Evolutionary conservation across 768 basidiomycete genomes (phyloP), one percentile per base, ranked within the genome.

Genomic region (Termitomyces sp.): DNA sequence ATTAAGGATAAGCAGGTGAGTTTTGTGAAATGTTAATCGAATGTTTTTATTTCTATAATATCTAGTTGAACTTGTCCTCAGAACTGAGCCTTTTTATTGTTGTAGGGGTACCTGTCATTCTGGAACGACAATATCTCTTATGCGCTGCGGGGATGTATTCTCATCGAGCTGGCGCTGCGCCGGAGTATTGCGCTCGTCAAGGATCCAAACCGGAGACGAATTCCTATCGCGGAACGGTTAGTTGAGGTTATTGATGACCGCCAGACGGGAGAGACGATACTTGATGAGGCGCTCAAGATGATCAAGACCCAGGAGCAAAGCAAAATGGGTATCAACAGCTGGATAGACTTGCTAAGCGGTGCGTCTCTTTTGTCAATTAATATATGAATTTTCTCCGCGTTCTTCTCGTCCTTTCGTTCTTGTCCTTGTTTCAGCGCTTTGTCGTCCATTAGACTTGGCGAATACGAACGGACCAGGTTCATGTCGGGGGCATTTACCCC

Each of bases 51-150:
- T 33, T 24, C 28, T 53, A 8, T 39, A 9, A 36, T 46, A 36
- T 63, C 50, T 56, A 11, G 57, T 39, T 62, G 33, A 35, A 28
- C 48, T 32, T 46, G 48, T 20, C 15, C 18, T 49, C 40, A 51
- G 44, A n/a, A 44, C 59, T 62, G 50, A 61, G 33, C 32, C 7
- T 50, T 35, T n/a, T 51, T n/a, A n/a, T 2, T 49, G 7, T 45
- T 32, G 9, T 45, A 81, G 78, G 96, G 96, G 39, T 97, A 98
- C 74, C 86, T 98, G 42, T 96, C 94, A 1, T 98, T 98, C 73
- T 98, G 96, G 96, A 98, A 98, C 77, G 96, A 99, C 81, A 98
- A 98, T 76, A 99, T 99, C 66, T 97, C 95, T 0, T 99, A 99
- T 75, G 96, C 96, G 15, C 84, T 99, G 2, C 87, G 97, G n/a